Percentiles rank a stretch among this genome's conserved stretches.
Evolutionary conservation across 371 early-diverging fungal genomes (phyloP).

Genomic region (Batkoa obscura): DNA sequence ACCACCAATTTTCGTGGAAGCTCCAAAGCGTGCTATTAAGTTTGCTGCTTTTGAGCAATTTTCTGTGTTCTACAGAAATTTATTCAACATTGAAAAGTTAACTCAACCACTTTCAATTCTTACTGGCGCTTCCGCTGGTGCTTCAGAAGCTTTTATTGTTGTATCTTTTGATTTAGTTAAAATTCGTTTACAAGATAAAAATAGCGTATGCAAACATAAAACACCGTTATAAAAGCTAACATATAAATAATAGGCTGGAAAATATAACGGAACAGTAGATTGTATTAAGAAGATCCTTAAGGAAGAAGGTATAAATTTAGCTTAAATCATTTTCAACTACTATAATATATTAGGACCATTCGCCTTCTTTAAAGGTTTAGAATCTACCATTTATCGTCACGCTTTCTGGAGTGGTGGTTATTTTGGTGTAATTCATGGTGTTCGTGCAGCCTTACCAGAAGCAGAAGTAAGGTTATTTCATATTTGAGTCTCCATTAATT

Average conservation of each 20-base stretch:
- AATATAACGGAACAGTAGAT: constrained; percentile 55
- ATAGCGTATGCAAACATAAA: constrained; percentile 35
- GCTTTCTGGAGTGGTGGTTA: constrained; percentile 85
- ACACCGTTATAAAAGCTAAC: constrained; percentile 2
- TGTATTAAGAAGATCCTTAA: constrained; percentile 47
- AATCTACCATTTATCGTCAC: constrained; percentile 89
- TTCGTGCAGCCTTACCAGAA: constrained; percentile 54
- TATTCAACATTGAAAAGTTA: constrained; percentile 44
- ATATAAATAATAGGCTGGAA: not conserved
- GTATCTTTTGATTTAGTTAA: constrained; percentile 89
- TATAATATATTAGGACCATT: constrained; percentile 20
- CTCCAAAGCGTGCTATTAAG: constrained; percentile 94
- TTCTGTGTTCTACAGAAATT: constrained; percentile 37
- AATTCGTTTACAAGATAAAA: constrained; percentile 76
- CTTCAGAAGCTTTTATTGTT: constrained; percentile 82
- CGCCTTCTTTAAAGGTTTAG: constrained; percentile 84
- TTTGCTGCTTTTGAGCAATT: constrained; percentile 89
- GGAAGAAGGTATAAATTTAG: too few relatives aligned
- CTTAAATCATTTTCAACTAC: too few relatives aligned
- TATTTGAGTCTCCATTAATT: constrained; percentile 43
- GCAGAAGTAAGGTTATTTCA: constrained; percentile 43
- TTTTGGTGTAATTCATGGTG: constrained; percentile 73
- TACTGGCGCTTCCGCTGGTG: constrained; percentile 85
- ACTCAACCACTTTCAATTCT: constrained; percentile 55
- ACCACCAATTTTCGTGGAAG: constrained; percentile 93